Percentiles rank a stretch among this genome's conserved stretches.
These are phyloP conservation scores for Apiospora saccharicola DNA, from an alignment of 2,329 filamentous ascomycete species.

Conservation along the genomic window DNA sequence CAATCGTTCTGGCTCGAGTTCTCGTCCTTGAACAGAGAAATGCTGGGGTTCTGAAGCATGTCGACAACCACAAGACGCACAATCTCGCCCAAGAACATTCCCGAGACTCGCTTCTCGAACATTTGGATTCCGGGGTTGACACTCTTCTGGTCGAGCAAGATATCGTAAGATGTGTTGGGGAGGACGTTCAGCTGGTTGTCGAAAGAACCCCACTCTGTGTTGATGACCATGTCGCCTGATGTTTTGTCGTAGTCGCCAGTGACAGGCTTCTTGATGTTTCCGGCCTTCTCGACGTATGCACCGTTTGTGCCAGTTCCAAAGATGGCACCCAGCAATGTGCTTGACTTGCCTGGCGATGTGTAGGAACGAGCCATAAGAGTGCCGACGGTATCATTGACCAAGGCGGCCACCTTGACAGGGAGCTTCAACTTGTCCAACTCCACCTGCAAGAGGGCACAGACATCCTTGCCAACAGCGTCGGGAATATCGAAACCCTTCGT, in stretches of 20 bases:
- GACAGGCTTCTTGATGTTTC: constrained; percentile 81
- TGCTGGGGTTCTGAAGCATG: constrained; percentile 71
- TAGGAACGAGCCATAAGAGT: constrained; percentile 98
- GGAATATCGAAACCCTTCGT: constrained; percentile 98
- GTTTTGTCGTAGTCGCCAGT: constrained; percentile 76
- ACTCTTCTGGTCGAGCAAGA: constrained; percentile 77
- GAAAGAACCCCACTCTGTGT: constrained; percentile 98
- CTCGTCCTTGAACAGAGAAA: constrained; percentile 78
- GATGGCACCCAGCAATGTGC: constrained; percentile 91
- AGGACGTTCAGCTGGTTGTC: constrained; percentile 92
- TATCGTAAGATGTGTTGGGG: constrained; percentile 85
- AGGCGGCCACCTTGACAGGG: constrained; percentile 91
- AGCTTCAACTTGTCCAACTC: constrained; percentile 89
- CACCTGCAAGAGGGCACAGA: constrained; percentile 85
- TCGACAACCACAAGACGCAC: constrained; percentile 78
- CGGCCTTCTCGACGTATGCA: constrained; percentile 92
- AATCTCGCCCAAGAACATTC: constrained; percentile 98
- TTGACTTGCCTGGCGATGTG: constrained; percentile 85
- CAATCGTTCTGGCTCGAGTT: constrained; percentile 76
- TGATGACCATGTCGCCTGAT: constrained; percentile 95
- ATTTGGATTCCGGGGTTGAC: constrained; percentile 96
- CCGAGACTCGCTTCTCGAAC: constrained; percentile 98
- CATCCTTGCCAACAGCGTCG: constrained; percentile 94
- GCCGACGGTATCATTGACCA: constrained; percentile 97
- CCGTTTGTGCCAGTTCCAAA: constrained; percentile 98